Conservation (phyloP, 2,329 filamentous ascomycete genomes). For the Neobulgaria alba region DNA sequence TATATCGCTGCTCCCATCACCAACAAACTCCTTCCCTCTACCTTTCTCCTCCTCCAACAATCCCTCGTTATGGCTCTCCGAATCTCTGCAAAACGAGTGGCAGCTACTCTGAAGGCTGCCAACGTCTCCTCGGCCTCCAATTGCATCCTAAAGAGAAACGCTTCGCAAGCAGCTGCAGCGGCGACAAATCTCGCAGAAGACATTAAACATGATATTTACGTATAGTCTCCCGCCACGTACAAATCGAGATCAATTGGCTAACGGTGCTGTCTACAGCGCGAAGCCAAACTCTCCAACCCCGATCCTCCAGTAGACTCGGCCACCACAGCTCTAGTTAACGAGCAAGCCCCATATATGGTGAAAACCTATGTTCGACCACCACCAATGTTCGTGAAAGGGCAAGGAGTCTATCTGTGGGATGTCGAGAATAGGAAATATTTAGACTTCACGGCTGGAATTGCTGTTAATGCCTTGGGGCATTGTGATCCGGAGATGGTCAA, state of each 20-base stretch:
- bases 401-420: conserved; percentile 86
- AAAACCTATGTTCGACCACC: conserved; percentile 87
- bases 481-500: conserved; percentile 71
- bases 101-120: conserved; percentile 20
- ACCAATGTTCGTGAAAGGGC: conserved; percentile 80
- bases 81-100: conserved; percentile 24
- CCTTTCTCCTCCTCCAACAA: conserved; percentile 1
- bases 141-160: conserved; percentile 22
- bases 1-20: not conserved
- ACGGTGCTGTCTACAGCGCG: conserved; percentile 12
- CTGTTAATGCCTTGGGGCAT: conserved; percentile 88
- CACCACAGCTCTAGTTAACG: conserved; percentile 65
- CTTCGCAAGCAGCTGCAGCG: conserved; percentile 29
- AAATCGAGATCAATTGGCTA: conserved; percentile 10
- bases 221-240: conserved; percentile 10
- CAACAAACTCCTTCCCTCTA: conserved; percentile 1
- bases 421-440: conserved; percentile 82
- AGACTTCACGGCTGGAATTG: conserved; percentile 93
- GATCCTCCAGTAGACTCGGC: conserved; percentile 67
- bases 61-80: conserved; percentile 21
- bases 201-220: conserved; percentile 30
- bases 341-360: conserved; percentile 83
- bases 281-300: conserved; percentile 49
- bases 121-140: conserved; percentile 18
- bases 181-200: conserved; percentile 31